phyloP scores from a whole-genome alignment of 192 early-diverging fungal genomes.

The Coemansia sp. region DNA sequence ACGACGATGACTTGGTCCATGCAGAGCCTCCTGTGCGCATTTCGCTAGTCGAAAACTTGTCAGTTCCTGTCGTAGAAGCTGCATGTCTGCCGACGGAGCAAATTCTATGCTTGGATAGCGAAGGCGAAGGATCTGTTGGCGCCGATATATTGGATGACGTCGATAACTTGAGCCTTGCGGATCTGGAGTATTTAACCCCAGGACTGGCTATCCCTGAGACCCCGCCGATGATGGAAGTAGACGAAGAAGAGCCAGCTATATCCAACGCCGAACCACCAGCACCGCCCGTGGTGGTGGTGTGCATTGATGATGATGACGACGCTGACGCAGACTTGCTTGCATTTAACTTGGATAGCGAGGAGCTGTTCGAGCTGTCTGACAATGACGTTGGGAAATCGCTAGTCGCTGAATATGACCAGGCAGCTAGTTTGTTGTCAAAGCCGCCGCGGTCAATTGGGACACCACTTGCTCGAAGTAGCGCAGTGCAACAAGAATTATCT shows the following conservation, averaged over 20 bases:
- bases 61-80: background rate
- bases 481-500: background rate
- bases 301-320: slow-evolving; percentile 25
- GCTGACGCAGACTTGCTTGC: slow-evolving; percentile 8
- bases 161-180: slow-evolving; percentile 2
- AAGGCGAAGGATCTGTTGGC: background rate
- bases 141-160: slow-evolving; percentile 2
- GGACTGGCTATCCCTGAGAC: slow-evolving; percentile 18
- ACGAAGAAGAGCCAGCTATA: background rate
- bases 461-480: background rate
- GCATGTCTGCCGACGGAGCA: background rate
- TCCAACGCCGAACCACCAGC: background rate
- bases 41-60: background rate
- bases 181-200: slow-evolving; percentile 25
- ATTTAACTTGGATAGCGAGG: slow-evolving; percentile 26
- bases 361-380: slow-evolving; percentile 35
- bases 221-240: background rate
- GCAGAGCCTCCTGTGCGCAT: background rate
- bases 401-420: background rate
- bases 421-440: background rate
- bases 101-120: slow-evolving; percentile 19
- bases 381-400: slow-evolving; percentile 5
- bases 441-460: background rate
- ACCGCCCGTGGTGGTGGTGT: background rate
- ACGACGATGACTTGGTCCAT: slow-evolving; percentile 16